Evolutionary conservation across 106 monocot genomes (phyloP), one percentile per base, ranked within the genome.

Genomic region (Apostasia shenzhenica): DNA sequence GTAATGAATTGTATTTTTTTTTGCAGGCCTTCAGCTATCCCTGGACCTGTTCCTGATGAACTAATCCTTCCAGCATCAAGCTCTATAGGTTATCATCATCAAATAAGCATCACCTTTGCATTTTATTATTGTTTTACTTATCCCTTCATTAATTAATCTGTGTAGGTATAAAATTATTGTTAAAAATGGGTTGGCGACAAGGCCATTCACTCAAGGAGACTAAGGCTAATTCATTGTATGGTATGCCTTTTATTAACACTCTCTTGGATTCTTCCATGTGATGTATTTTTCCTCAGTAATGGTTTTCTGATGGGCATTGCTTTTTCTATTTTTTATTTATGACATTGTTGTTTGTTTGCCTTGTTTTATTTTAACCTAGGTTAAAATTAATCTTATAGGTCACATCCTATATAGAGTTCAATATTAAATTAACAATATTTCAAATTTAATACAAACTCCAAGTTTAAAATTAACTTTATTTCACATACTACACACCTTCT

Each of bases 181-280:
- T 82, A 73, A 92, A 89, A 73, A 97, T 97, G 97, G 97, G 97
- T 54, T 97, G 97, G 97, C 88, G 97, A 5, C 92, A 67, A 65
- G 92, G 97, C 14, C 81, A 78, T 83, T 86, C 97, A 48, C 83
- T 97, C 11, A 84, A 77, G 68, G 89, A 89, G n/a, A 70, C 84
- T 47, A 79, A 60, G 65, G 61, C 78, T 75, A 86, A 78, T 73
- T 83, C 89, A 69, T 78, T 88, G 52, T 73, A 84, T 80, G 89
- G 97, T 97, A 86, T 79, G 76, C 41, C 60, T 66, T 76, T 52
- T 26, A 26, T 26, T 26, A 26, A 26, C 26, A 26, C 26, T 26
- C 26, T 26, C 26, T 26, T 26, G 26, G 26, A 26, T 26, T 26
- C 26, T 26, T 26, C 26, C 26, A 26, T 26, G 26, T 26, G 26